These are phyloP conservation scores for Picea mariana DNA, from an alignment of 83 land plant genomes.

Conservation along the genomic window DNA sequence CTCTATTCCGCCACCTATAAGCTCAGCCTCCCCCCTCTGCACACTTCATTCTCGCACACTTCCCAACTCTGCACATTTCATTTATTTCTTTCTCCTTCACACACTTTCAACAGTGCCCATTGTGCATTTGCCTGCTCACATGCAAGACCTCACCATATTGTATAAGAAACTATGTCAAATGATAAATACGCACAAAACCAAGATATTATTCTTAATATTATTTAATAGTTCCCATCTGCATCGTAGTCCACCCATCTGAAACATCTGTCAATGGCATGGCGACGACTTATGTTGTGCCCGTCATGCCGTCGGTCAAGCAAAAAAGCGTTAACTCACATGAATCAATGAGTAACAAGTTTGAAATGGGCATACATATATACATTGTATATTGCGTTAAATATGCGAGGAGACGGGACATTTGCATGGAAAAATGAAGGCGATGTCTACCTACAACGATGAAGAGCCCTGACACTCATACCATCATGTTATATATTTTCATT, in stretches of 20 bases:
- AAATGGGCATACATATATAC: slow-evolving; percentile 9
- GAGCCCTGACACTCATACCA: too few relatives aligned
- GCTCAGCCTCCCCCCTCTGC: background rate
- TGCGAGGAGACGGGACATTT: slow-evolving; percentile 7
- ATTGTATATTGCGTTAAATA: slow-evolving; percentile 13
- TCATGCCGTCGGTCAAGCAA: background rate
- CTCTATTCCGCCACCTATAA: background rate
- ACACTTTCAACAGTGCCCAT: too few relatives aligned
- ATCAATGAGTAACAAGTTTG: slow-evolving; percentile 1
- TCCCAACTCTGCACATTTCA: too few relatives aligned
- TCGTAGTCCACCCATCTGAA: background rate
- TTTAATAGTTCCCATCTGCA: background rate
- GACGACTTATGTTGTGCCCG: background rate
- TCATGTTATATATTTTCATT: too few relatives aligned
- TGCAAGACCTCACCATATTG: background rate
- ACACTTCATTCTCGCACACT: too few relatives aligned
- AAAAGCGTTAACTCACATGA: slow-evolving; percentile 15
- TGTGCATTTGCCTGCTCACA: background rate
- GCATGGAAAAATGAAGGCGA: background rate
- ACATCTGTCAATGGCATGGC: background rate
- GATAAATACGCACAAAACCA: slow-evolving; percentile 3
- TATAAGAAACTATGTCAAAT: slow-evolving; percentile 5
- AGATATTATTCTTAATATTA: background rate
- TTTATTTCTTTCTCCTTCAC: too few relatives aligned
- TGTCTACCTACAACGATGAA: too few relatives aligned